A percentile compares a stretch with the other conserved stretches of the same genome.
Conservation (phyloP, 352 stramenopile species). For the Phytophthora meadii region DNA sequence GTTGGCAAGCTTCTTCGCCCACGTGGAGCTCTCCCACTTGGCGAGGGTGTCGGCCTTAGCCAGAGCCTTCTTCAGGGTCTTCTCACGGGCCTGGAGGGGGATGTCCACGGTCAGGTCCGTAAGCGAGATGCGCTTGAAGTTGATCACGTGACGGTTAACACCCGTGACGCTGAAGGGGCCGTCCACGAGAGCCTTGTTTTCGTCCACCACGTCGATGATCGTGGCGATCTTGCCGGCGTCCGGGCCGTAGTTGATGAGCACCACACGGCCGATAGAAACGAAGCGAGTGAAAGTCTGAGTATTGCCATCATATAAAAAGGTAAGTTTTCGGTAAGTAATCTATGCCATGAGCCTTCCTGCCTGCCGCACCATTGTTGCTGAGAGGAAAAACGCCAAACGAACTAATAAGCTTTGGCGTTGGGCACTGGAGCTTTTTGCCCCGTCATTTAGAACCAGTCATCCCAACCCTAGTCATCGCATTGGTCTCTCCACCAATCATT, state of each 20-base stretch:
- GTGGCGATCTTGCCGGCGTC: conserved; percentile 97
- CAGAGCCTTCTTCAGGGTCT: conserved; percentile 94
- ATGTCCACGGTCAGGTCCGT: conserved; percentile 98
- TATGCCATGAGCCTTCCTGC: too few relatives aligned
- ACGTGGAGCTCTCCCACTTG: conserved; percentile 96
- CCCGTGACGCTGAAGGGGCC: conserved; percentile 95
- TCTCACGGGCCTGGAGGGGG: conserved; percentile 93
- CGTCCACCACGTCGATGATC: conserved; percentile 99
- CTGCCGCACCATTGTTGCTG: conserved; percentile 80
- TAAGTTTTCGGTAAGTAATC: conserved; percentile 4
- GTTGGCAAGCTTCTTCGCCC: conserved; percentile 98
- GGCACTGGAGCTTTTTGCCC: conserved; percentile 19
- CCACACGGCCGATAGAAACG: conserved; percentile 99
- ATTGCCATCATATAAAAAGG: not conserved
- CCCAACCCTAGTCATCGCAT: conserved; percentile 42
- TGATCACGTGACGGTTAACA: conserved; percentile 98
- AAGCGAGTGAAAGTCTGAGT: conserved; percentile 98
- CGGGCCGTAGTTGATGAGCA: conserved; percentile 99
- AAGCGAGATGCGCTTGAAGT: conserved; percentile 97
- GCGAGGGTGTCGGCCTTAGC: conserved; percentile 87
- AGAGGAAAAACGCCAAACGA: conserved; percentile 89
- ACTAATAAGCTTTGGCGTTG: conserved; percentile 56
- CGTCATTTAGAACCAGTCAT: conserved; percentile 77
- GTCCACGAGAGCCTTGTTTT: conserved; percentile 99
- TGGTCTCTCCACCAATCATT: conserved; percentile 50